Evolutionary conservation across 106 monocot species (phyloP).

Genomic region (Agapanthus africanus): DNA sequence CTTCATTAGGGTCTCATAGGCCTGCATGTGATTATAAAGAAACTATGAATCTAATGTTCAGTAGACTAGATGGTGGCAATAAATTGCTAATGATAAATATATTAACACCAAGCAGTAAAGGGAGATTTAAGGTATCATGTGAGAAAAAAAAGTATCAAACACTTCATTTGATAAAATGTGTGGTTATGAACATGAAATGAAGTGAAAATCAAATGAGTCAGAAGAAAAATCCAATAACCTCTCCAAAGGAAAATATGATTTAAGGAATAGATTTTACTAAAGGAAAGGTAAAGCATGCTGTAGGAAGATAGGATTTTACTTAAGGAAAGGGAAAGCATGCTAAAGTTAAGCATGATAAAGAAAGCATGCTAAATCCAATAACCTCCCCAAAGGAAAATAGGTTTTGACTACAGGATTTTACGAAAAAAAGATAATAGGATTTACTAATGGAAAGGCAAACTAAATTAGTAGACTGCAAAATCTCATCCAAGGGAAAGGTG

Average conservation of each 20-base stretch:
- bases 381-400: neutral
- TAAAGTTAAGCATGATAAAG: neutral
- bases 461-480: neutral
- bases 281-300: no score
- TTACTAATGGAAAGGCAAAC: no score
- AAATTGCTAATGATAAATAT: neutral
- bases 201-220: neutral
- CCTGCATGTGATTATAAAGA: conserved; percentile 35
- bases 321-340: neutral
- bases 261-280: no score
- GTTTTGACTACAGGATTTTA: neutral
- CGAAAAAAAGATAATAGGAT: no score
- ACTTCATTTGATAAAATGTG: conserved; percentile 1
- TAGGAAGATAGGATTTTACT: no score
- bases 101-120: neutral
- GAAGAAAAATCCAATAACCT: neutral
- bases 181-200: neutral
- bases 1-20: conserved; percentile 83
- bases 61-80: neutral
- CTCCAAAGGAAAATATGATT: no score
- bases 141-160: neutral
- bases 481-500: neutral
- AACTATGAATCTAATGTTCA: neutral
- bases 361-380: no score
- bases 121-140: neutral